Conservation (phyloP, 169 alveolate genomes). For the Babesia ovis region DNA sequence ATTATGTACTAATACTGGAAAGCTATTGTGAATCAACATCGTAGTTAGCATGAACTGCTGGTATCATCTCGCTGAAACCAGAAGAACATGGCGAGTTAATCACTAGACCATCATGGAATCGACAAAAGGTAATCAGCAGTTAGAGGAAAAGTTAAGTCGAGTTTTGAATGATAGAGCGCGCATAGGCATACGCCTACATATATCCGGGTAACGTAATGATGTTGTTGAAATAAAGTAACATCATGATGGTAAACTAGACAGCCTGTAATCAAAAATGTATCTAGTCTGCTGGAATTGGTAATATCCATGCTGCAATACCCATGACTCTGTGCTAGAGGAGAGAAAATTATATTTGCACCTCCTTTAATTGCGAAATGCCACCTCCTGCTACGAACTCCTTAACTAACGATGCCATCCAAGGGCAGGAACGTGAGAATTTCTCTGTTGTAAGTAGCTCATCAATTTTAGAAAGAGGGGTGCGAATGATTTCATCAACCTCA, state of each 20-base stretch:
- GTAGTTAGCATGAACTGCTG: too few species aligned
- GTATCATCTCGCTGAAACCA: too few species aligned
- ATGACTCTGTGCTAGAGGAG: neutral
- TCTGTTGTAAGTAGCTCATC: constrained; percentile 13
- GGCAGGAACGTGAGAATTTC: constrained; percentile 27
- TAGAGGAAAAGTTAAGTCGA: too few species aligned
- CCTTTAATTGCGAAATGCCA: constrained; percentile 4
- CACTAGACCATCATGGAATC: too few species aligned
- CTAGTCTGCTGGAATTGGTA: neutral
- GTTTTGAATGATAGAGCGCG: too few species aligned
- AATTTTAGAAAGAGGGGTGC: constrained; percentile 20
- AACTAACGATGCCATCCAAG: constrained; percentile 12
- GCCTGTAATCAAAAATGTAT: neutral
- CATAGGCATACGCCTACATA: too few species aligned
- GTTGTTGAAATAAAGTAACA: too few species aligned
- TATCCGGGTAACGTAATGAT: too few species aligned
- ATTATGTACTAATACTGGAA: too few species aligned
- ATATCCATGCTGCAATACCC: neutral
- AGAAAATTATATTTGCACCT: neutral
- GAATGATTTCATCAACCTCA: constrained; percentile 30
- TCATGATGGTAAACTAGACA: neutral
- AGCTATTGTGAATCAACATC: too few species aligned
- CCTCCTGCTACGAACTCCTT: constrained; percentile 33
- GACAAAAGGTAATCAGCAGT: too few species aligned
- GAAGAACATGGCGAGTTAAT: too few species aligned